Evolutionary conservation across 495 filamentous ascomycete genomes (phyloP), one percentile per base, ranked within the genome.

Genomic region (Tuber brumale): DNA sequence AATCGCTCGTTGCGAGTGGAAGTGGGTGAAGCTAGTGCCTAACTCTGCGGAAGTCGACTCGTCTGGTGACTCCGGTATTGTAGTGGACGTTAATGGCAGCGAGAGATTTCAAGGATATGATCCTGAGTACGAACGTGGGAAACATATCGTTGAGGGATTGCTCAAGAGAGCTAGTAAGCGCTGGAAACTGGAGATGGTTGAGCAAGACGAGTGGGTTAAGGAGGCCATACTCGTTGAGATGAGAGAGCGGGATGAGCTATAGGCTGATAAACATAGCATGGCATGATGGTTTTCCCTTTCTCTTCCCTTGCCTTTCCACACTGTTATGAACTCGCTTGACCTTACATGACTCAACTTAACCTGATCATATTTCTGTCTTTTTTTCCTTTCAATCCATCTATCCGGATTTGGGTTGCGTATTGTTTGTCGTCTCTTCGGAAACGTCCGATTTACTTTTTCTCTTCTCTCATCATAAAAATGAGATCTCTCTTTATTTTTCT

Each of bases 1-100:
- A n/a, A 97, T 99, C 74, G 95, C 96, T 8, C 87, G 95, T 19
- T 91, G 92, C 70, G 95, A 99, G 79, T 99, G 95, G 95, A 88
- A 91, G 35, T 99, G 95, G 95, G 90, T 91, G 72, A 90, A 91
- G 73, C 96, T 91, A 79, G 92, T 90, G 14, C 61, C 75, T 89
- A 76, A 80, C 83, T 7, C 73, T 9, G 70, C 66, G 35, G 78
- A 76, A 46, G 66, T 51, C 41, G 72, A 72, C 39, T 73, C 70
- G 2, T 73, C 77, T 8, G 72, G 77, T 19, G 78, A 80, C 69
- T 80, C 78, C 1, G 78, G 77, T 19, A 80, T 80, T 66, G 77
- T 80, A 16, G 45, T 75, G 14, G 85, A 85, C 35, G 88, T 71
- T 83, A 86, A 70, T 86, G 88, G 76, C 86, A 88, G 72, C 85